Evolutionary conservation across 148 eudicot species (phyloP), one percentile per base, ranked within the genome.

Genomic region (Chenopodium album): DNA sequence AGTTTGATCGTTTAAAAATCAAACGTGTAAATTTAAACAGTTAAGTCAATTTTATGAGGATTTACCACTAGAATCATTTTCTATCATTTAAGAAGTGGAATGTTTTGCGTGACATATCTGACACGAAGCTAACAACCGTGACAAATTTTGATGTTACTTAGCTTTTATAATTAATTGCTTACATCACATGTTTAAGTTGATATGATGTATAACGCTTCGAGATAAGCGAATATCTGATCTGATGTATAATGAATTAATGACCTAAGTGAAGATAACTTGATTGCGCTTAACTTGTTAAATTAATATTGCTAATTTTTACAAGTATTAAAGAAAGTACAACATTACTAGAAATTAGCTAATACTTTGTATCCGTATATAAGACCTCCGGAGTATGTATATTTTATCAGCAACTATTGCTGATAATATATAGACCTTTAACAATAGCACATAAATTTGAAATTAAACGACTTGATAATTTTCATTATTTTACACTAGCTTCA

Each of bases 141-240:
- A 31, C 67, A 23, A 13, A 29, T 3, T n/a, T 11, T 50, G 32
- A 66, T n/a, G 70, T 26, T 66, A 66, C 4, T 2, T 9, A 28
- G 1, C 6, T 37, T 8, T 37, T 71, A 20, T 48, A 37, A 71
- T 71, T 8, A 71, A 12, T 9, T 50, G 54, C 41, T 37, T 9
- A 34, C 2, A 1, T 31, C 32, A 31, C 32, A 71, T 71, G 20
- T 17, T 71, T 8, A 41, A 37, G n/a, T 62, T 44, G 7, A 46
- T 26, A 72, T 44, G 56, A 72, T 72, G 75, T 72, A 46, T 44
- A 72, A 46, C 31, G 75, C 75, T 71, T 44, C 2, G n/a, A 76
- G 31, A 59, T 76, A 76, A 60, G 67, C 14, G 16, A 6, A 14
- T 28, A 5, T 32, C 46, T 32, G 66, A 76, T 76, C 5, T 76